These are phyloP conservation scores for Suillus variegatus DNA, from an alignment of 768 basidiomycete genomes.

Conservation along the genomic window DNA sequence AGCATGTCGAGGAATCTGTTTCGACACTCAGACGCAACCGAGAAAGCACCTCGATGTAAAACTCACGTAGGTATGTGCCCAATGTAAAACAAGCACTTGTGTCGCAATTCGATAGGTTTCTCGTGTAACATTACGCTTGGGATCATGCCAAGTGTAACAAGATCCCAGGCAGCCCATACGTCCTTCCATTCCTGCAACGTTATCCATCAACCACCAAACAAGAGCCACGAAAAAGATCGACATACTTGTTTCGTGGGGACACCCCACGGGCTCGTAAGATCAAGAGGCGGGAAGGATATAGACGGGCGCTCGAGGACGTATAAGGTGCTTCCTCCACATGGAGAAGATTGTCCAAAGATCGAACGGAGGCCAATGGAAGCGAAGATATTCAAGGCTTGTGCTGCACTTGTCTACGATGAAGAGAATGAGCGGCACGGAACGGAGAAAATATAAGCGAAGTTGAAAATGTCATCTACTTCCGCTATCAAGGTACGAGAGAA, in stretches of 20 bases:
- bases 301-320: constrained; percentile 58
- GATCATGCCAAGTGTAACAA: constrained; percentile 82
- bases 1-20: constrained; percentile 83
- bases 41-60: neutral
- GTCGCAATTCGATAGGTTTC: constrained; percentile 89
- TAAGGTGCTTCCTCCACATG: constrained; percentile 30
- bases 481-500: neutral
- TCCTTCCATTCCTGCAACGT: constrained; percentile 60
- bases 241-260: constrained; percentile 49
- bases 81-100: constrained; percentile 93
- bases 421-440: neutral
- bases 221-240: constrained; percentile 18
- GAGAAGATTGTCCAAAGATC: constrained; percentile 41
- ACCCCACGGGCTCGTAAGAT: constrained; percentile 30
- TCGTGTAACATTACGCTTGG: constrained; percentile 74
- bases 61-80: constrained; percentile 86
- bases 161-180: constrained; percentile 89
- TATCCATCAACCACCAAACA: neutral
- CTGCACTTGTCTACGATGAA: constrained; percentile 38
- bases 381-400: constrained; percentile 47
- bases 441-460: neutral
- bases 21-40: neutral
- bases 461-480: neutral
- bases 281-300: constrained; percentile 43
- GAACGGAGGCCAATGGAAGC: constrained; percentile 45